Percentiles rank a stretch among this genome's conserved stretches.
Conservation (phyloP, 1,284 basidiomycete species). For the Phaffia rhodozyma region DNA sequence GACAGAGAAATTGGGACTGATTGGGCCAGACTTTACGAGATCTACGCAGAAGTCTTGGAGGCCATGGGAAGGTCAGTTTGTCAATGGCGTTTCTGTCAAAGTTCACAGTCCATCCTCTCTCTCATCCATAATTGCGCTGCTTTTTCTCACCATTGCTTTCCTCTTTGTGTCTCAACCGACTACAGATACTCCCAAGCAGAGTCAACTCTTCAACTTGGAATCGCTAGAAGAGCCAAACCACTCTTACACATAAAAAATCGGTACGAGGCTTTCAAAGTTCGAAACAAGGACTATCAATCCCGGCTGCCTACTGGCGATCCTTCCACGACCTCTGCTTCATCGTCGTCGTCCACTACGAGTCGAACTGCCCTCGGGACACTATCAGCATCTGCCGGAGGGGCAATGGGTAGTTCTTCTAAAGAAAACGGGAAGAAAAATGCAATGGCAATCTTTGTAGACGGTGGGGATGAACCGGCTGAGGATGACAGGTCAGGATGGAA, state of each 20-base stretch:
- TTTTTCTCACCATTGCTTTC: neutral
- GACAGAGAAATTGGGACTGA: constrained; percentile 65
- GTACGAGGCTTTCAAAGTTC: constrained; percentile 72
- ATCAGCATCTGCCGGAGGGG: neutral
- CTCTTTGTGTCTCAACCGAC: neutral
- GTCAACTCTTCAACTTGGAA: constrained; percentile 67
- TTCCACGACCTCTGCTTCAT: neutral
- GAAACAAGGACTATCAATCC: constrained; percentile 40
- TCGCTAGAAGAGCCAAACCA: constrained; percentile 67
- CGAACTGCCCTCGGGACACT: constrained; percentile 13
- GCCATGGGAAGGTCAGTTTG: constrained; percentile 52
- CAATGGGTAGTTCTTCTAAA: constrained; percentile 17
- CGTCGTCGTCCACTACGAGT: constrained; percentile 11
- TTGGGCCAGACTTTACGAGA: constrained; percentile 70
- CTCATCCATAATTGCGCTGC: neutral
- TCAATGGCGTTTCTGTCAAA: neutral
- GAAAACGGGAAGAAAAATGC: constrained; percentile 23
- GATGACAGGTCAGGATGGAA: constrained; percentile 25
- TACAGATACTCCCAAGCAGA: constrained; percentile 64
- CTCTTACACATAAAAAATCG: constrained; percentile 71
- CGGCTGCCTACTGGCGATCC: constrained; percentile 21
- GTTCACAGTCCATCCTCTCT: neutral
- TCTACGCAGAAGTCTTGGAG: constrained; percentile 67
- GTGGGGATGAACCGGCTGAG: constrained; percentile 19
- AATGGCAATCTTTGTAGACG: constrained; percentile 38